phyloP scores from a whole-genome alignment of 768 basidiomycete species.

The Hygrophorus pudorinus region DNA sequence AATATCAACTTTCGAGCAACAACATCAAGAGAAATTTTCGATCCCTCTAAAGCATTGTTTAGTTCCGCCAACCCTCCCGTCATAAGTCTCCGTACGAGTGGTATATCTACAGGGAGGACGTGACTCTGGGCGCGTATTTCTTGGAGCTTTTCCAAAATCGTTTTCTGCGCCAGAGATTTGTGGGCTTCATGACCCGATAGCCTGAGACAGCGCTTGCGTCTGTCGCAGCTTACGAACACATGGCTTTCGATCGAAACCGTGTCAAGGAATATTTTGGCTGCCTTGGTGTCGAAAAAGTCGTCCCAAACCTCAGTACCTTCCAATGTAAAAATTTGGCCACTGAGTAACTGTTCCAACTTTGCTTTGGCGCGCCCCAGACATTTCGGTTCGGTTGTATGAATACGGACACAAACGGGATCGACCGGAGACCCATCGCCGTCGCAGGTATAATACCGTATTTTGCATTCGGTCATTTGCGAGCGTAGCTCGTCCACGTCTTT shows the following conservation, averaged over 20 bases:
- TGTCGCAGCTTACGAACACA: slow-evolving; percentile 31
- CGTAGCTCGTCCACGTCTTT: slow-evolving; percentile 26
- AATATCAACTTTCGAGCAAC: slow-evolving; percentile 30
- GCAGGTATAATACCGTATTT: slow-evolving; percentile 21
- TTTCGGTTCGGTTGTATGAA: slow-evolving; percentile 25
- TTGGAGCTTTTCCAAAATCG: slow-evolving; percentile 25
- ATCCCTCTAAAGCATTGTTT: slow-evolving; percentile 27
- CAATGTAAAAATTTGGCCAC: slow-evolving; percentile 26
- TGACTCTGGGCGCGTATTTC: slow-evolving; percentile 26
- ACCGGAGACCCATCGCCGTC: slow-evolving; percentile 11
- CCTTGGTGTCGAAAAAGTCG: slow-evolving; percentile 32
- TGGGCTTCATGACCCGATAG: slow-evolving; percentile 31
- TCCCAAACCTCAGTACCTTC: slow-evolving; percentile 32
- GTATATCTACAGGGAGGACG: slow-evolving; percentile 24
- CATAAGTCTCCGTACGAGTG: slow-evolving; percentile 23
- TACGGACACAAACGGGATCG: slow-evolving; percentile 25
- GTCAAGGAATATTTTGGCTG: slow-evolving; percentile 28
- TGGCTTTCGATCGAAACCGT: slow-evolving; percentile 22
- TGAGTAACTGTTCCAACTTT: slow-evolving; percentile 26
- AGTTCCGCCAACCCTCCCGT: slow-evolving; percentile 20
- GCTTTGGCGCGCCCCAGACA: slow-evolving; percentile 26
- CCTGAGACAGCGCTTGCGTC: slow-evolving; percentile 16
- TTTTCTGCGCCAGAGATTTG: slow-evolving; percentile 16
- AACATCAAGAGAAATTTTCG: slow-evolving; percentile 35
- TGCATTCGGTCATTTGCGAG: slow-evolving; percentile 19